Evolutionary conservation across 192 early-diverging fungal species (phyloP).

Genomic region (Backusella mclennaniae): DNA sequence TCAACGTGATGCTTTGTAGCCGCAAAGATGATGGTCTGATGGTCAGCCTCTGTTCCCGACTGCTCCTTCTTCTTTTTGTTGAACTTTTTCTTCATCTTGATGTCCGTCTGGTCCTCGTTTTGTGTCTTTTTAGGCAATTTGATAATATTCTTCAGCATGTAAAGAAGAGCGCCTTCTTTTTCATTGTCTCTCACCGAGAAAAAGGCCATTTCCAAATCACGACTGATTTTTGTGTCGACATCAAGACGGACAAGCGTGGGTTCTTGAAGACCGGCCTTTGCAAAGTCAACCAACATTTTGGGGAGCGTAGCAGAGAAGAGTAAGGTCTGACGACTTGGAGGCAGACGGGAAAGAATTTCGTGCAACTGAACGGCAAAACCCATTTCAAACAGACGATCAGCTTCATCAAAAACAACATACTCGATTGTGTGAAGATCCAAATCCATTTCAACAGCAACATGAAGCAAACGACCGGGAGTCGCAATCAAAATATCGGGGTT

Average conservation of each 20-base stretch:
- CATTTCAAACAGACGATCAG: slow-evolving; percentile 97
- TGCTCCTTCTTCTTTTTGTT: slow-evolving; percentile 38
- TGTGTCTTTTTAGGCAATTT: slow-evolving; percentile 56
- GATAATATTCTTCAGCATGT: slow-evolving; percentile 77
- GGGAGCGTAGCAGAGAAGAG: slow-evolving; percentile 97
- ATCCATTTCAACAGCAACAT: slow-evolving; percentile 89
- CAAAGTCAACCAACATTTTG: slow-evolving; percentile 92
- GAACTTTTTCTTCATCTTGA: slow-evolving; percentile 40
- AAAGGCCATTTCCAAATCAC: slow-evolving; percentile 94
- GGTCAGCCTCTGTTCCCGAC: slow-evolving; percentile 25
- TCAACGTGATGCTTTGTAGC: slow-evolving; percentile 99
- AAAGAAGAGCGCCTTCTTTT: slow-evolving; percentile 89
- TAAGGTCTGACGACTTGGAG: slow-evolving; percentile 83
- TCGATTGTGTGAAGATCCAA: slow-evolving; percentile 86
- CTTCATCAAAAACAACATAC: slow-evolving; percentile 98
- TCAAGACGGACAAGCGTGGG: slow-evolving; percentile 93
- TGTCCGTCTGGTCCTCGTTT: slow-evolving; percentile 28
- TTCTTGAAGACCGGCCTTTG: slow-evolving; percentile 92
- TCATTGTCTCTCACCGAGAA: slow-evolving; percentile 82
- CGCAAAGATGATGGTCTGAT: slow-evolving; percentile 92
- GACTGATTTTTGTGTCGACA: slow-evolving; percentile 91
- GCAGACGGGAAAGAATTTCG: slow-evolving; percentile 85
- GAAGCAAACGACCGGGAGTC: slow-evolving; percentile 81
- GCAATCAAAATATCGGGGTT: slow-evolving; percentile 94
- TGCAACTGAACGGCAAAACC: slow-evolving; percentile 95